Evolutionary conservation across 2,329 filamentous ascomycete genomes (phyloP).

Genomic region (Penicillium brasilianum): DNA sequence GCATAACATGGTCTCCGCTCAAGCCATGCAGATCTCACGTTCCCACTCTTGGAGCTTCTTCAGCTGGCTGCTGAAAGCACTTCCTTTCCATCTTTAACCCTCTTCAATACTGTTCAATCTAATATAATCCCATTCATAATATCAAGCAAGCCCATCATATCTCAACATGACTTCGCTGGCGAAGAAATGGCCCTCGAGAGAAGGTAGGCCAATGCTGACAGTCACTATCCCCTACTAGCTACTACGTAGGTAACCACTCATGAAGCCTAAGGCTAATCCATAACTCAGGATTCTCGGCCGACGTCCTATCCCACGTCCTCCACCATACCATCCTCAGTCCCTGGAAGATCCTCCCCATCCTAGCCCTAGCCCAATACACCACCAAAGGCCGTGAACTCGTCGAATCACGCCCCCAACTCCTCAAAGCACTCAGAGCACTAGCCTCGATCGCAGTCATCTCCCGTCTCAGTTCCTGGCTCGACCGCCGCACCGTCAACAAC

Average conservation of each 20-base stretch:
- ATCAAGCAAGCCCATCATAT: not conserved
- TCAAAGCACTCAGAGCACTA: conserved; percentile 59
- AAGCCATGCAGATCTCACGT: not conserved
- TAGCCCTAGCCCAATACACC: conserved; percentile 69
- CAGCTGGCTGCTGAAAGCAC: not conserved
- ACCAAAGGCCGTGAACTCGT: conserved; percentile 62
- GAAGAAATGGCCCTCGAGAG: conserved; percentile 38
- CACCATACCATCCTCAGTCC: conserved; percentile 69
- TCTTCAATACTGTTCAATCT: not conserved
- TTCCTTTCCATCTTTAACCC: not conserved
- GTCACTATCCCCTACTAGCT: not conserved
- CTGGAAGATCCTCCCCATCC: conserved; percentile 64
- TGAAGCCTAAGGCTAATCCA: not conserved
- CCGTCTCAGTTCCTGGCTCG: conserved; percentile 58
- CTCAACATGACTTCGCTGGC: conserved; percentile 19
- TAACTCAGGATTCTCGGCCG: conserved; percentile 58
- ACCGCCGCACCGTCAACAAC: conserved; percentile 56
- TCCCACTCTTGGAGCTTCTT: not conserved
- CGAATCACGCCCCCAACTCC: conserved; percentile 57
- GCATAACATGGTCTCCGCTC: conserved; percentile 17
- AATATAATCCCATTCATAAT: not conserved
- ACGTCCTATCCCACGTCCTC: conserved; percentile 64
- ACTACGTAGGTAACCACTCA: not conserved
- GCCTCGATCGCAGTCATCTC: conserved; percentile 59
- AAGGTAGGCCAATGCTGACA: conserved; percentile 41